Evolutionary conservation across 2,329 filamentous ascomycete species (phyloP).

Genomic region (Elsinoe necatrix): DNA sequence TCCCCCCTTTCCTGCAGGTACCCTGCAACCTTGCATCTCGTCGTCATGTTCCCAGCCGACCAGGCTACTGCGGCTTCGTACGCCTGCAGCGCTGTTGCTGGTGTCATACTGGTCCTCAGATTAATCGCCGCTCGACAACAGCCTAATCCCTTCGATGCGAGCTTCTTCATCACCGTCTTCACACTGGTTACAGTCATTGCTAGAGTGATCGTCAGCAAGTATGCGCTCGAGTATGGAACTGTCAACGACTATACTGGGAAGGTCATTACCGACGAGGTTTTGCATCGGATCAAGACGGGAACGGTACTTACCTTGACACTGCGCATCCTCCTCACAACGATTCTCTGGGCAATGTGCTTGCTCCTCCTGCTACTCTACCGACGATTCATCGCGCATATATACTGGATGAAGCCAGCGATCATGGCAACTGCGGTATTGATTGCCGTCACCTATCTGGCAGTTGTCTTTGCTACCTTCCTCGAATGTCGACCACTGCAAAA

Average conservation of each 20-base stretch:
- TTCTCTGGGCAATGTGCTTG: slow-evolving; percentile 6
- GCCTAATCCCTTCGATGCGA: slow-evolving; percentile 3
- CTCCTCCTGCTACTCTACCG: slow-evolving; percentile 10
- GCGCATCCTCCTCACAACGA: slow-evolving; percentile 7
- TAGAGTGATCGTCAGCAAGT: neutral
- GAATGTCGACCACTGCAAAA: slow-evolving; percentile 32
- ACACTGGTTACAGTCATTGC: neutral
- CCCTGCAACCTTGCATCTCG: neutral
- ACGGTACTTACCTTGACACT: slow-evolving; percentile 4
- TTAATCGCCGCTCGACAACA: slow-evolving; percentile 8
- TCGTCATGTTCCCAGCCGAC: neutral
- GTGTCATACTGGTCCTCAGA: slow-evolving; percentile 5
- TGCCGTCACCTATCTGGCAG: slow-evolving; percentile 26
- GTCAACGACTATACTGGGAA: slow-evolving; percentile 1
- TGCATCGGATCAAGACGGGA: neutral
- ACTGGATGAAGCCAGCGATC: slow-evolving; percentile 13
- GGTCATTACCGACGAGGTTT: neutral
- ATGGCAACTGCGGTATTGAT: slow-evolving; percentile 22
- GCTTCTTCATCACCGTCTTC: slow-evolving; percentile 13
- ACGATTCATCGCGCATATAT: slow-evolving; percentile 7
- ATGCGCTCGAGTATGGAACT: slow-evolving; percentile 5
- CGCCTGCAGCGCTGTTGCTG: slow-evolving; percentile 2
- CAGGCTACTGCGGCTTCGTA: slow-evolving; percentile 3
- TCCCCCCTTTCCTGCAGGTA: neutral
- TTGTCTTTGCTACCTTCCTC: slow-evolving; percentile 31